Base-by-base conservation (phyloP, 2,329 filamentous ascomycete genomes). In the Cordyceps militaris region DNA sequence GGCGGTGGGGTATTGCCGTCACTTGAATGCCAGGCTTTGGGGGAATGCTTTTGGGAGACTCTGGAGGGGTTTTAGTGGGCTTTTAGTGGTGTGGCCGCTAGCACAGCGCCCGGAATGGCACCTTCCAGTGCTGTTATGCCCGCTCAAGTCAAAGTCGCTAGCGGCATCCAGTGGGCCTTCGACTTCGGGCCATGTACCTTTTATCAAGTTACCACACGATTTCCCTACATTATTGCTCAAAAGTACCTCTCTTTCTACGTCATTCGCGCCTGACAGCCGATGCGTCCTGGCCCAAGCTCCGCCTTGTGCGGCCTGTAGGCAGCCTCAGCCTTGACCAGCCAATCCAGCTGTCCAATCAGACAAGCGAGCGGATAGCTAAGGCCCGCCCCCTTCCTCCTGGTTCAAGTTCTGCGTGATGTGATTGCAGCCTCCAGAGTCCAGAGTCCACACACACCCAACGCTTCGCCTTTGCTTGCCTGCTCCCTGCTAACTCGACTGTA, bases 241-340 rank as follows among this genome's bases (percentile, higher is more conserved):
- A n/a, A 30, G n/a, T 48, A 48, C 28, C 10, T 48, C 23, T 23
- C 26, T 48, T 5, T 7, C 19, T 34, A 23, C 28, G 56, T 58
- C 56, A 58, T 58, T 58, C 46, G 40, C 32, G 46, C 55, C 55
- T 57, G 47, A 51, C 32, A 47, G 24, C 19, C 16, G 24, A 47
- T 42, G 30, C 23, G 30, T 23, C 30, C 32, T 56, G 53, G 53
- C 53, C 42, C 32, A 56, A 40, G 53, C 30, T 56, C 30, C 53
- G 30, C 53, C 42, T 19, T 21, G n/a, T 42, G n/a, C 38, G 10
- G 16, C n/a, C 14, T 38, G 38, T n/a, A n/a, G 38, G n/a, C 38
- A 40, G 3, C 38, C n/a, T 21, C 38, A 42, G 38, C 38, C 44
- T 47, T 47, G 24, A 47, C 24, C 19, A 38, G 34, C 34, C 34